These are phyloP conservation scores for Lasiosphaeria ovina DNA, from an alignment of 495 filamentous ascomycete species.

Conservation along the genomic window DNA sequence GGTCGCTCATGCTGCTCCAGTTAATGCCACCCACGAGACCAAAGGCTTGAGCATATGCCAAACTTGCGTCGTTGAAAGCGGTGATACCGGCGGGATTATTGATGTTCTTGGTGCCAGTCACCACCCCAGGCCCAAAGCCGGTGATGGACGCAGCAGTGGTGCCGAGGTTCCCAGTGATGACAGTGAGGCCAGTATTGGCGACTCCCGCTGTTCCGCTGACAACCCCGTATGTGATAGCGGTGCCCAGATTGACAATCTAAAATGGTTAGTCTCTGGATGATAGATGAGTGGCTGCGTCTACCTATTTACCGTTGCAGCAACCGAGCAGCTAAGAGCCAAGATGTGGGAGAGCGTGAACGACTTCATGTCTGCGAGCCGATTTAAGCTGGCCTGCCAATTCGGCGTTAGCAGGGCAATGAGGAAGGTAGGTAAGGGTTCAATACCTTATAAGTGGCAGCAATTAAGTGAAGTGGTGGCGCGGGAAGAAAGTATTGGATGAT, in stretches of 20 bases:
- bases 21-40: not conserved
- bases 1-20: not conserved
- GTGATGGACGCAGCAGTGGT: not conserved
- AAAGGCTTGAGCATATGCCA: slow-evolving; percentile 2
- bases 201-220: not conserved
- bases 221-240: not conserved
- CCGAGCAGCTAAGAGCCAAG: no score
- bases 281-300: no score
- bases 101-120: not conserved
- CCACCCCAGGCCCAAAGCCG: slow-evolving; percentile 1
- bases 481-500: no score
- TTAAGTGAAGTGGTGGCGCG: no score
- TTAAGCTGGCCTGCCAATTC: no score
- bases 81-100: not conserved
- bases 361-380: no score
- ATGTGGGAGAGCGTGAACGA: no score
- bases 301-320: no score
- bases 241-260: not conserved
- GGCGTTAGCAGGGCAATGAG: no score
- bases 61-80: not conserved
- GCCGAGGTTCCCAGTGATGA: not conserved
- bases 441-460: no score
- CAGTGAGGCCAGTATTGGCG: not conserved
- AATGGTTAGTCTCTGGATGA: no score
- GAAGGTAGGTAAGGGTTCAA: no score